Percentiles rank a stretch among this genome's conserved stretches.
Conservation (phyloP, 2,329 filamentous ascomycete species). For the Thyridium curvatum region DNA sequence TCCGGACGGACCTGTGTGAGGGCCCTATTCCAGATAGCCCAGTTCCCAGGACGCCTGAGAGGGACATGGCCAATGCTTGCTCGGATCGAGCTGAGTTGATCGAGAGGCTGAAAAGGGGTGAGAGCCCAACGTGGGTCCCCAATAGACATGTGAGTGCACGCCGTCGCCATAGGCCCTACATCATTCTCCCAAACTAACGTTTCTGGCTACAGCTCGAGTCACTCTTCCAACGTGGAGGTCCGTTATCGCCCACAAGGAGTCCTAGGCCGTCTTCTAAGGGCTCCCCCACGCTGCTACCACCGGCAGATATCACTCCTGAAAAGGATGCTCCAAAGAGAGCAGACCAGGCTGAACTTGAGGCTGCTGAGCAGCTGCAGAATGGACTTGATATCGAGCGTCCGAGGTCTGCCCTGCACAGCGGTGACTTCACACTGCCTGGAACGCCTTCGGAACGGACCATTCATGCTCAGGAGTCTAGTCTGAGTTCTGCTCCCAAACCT, state of each 20-base stretch:
- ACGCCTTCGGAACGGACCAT: conserved; percentile 12
- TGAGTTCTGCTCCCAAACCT: conserved; percentile 1
- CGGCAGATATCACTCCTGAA: conserved; percentile 42
- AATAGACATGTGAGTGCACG: conserved; percentile 49
- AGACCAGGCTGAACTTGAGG: conserved; percentile 16
- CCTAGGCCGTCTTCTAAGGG: conserved; percentile 25
- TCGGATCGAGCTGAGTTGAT: conserved; percentile 74
- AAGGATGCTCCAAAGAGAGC: conserved; percentile 19
- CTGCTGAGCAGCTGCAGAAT: conserved; percentile 43
- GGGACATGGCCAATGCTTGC: conserved; percentile 21
- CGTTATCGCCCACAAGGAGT: conserved; percentile 26
- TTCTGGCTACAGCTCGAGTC: conserved; percentile 29
- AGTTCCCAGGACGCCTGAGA: conserved; percentile 17
- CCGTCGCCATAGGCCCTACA: too few relatives aligned
- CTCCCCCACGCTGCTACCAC: conserved; percentile 34
- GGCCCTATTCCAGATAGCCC: conserved; percentile 44
- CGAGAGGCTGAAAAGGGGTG: conserved; percentile 71
- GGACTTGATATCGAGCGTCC: conserved; percentile 71
- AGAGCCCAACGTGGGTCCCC: conserved; percentile 69
- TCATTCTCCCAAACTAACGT: too few relatives aligned
- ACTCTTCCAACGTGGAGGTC: conserved; percentile 25
- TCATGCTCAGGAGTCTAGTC: conserved; percentile 10
- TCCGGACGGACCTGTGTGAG: conserved; percentile 55
- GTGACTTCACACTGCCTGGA: conserved; percentile 53
- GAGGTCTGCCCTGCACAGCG: conserved; percentile 66